phyloP scores from a whole-genome alignment of 352 stramenopile genomes.

The Lagenidium giganteum region DNA sequence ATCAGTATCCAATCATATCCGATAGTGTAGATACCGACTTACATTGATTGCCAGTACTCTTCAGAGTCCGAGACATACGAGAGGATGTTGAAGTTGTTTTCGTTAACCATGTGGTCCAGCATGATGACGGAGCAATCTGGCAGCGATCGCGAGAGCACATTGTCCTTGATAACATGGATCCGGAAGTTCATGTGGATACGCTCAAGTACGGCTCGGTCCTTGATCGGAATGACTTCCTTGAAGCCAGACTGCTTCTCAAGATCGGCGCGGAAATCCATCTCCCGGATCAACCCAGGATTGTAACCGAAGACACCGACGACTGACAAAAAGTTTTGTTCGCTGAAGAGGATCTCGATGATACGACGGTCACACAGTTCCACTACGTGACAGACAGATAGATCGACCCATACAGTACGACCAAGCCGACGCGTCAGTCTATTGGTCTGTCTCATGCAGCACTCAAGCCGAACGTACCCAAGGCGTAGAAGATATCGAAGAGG shows the following conservation, averaged over 20 bases:
- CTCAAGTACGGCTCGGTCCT: slow-evolving; percentile 46
- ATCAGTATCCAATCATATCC: neutral
- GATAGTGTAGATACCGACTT: slow-evolving; percentile 13
- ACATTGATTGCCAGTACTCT: slow-evolving; percentile 65
- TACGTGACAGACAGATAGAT: slow-evolving; percentile 12
- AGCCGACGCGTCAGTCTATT: neutral
- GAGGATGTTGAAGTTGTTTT: slow-evolving; percentile 84
- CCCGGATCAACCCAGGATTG: slow-evolving; percentile 67
- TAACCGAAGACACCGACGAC: slow-evolving; percentile 78
- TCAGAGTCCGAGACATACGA: slow-evolving; percentile 74
- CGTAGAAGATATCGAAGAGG: slow-evolving; percentile 77
- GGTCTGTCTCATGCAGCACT: neutral
- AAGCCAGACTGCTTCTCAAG: slow-evolving; percentile 59
- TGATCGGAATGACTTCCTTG: slow-evolving; percentile 75
- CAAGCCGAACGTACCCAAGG: slow-evolving; percentile 28
- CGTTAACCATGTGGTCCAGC: slow-evolving; percentile 78
- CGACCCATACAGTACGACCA: neutral
- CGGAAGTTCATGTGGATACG: slow-evolving; percentile 83
- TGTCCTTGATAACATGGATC: slow-evolving; percentile 87
- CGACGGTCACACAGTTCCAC: slow-evolving; percentile 70
- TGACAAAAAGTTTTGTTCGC: slow-evolving; percentile 73
- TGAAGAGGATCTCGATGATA: slow-evolving; percentile 67
- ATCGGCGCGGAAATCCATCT: slow-evolving; percentile 69
- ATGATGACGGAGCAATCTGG: slow-evolving; percentile 71
- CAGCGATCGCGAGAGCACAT: slow-evolving; percentile 71